phyloP scores from a whole-genome alignment of 352 stramenopile genomes.

The Globisporangium cystogenes region DNA sequence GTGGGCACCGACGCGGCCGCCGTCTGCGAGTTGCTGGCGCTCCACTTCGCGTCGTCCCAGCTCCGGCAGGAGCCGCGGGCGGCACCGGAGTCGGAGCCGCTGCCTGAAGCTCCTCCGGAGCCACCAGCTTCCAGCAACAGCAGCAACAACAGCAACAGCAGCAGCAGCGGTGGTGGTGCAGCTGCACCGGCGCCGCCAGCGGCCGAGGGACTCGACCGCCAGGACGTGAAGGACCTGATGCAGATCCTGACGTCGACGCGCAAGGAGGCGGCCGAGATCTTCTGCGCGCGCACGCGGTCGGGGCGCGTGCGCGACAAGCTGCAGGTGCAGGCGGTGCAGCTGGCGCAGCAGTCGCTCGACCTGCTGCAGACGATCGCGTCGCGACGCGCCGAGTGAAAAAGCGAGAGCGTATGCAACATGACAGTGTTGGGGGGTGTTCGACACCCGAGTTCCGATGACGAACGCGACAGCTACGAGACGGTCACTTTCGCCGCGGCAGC shows the following conservation, averaged over 20 bases:
- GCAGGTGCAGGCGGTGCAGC: slow-evolving; percentile 50
- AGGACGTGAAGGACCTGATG: slow-evolving; percentile 53
- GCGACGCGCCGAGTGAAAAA: slow-evolving; percentile 26
- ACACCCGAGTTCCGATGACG: not conserved
- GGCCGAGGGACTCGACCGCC: slow-evolving; percentile 14
- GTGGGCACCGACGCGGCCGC: slow-evolving; percentile 24
- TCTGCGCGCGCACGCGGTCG: slow-evolving; percentile 44
- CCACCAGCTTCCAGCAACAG: not conserved
- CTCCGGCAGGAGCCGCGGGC: slow-evolving; percentile 11
- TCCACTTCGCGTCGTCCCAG: slow-evolving; percentile 38
- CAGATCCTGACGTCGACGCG: slow-evolving; percentile 53
- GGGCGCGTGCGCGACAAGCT: slow-evolving; percentile 65
- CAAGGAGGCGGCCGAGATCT: slow-evolving; percentile 31
- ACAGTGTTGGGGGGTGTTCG: too few species aligned
- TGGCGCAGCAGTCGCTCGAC: slow-evolving; percentile 52
- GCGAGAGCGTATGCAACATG: too few species aligned
- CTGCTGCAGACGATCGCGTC: slow-evolving; percentile 55
- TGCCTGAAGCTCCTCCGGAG: not conserved
- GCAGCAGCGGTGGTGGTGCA: not conserved
- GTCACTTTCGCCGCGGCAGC: not conserved
- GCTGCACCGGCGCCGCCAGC: too few species aligned
- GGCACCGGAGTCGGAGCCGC: not conserved
- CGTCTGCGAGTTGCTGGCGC: slow-evolving; percentile 28
- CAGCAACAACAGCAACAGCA: too few species aligned
- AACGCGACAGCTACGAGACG: too few species aligned